Evolutionary conservation across 1,284 basidiomycete genomes (phyloP).

Genomic region (Ganoderma boninense): DNA sequence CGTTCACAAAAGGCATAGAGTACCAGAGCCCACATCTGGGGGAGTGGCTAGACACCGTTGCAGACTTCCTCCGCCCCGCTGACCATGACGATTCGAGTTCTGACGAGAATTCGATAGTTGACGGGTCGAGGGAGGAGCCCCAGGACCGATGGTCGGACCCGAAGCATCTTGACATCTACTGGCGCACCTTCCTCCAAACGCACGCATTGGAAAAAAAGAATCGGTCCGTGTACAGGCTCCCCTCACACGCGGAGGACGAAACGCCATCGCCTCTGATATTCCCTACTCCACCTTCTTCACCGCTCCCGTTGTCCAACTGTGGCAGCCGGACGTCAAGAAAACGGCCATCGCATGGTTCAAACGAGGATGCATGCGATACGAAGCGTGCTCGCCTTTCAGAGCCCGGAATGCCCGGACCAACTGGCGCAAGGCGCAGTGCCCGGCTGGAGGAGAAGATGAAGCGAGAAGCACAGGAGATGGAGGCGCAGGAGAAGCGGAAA

Average conservation of each 20-base stretch:
- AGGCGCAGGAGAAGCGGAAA: neutral
- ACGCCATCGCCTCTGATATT: neutral
- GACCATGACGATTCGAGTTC: neutral
- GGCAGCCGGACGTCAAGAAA: neutral
- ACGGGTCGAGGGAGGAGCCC: neutral
- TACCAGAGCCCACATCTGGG: neutral
- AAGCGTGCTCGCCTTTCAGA: neutral
- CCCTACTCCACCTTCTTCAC: neutral
- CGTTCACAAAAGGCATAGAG: neutral
- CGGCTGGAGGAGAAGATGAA: neutral
- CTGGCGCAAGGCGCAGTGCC: neutral
- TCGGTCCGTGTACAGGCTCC: slow-evolving; percentile 3
- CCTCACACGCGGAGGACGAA: neutral
- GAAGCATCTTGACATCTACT: slow-evolving; percentile 15
- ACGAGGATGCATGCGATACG: neutral
- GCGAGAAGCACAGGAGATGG: neutral
- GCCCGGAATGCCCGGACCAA: neutral
- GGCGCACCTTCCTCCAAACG: slow-evolving; percentile 15
- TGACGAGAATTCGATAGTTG: neutral
- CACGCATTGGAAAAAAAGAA: slow-evolving; percentile 10
- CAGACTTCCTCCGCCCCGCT: slow-evolving; percentile 1
- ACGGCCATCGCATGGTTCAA: neutral
- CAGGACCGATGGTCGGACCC: slow-evolving; percentile 7
- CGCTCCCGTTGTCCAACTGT: neutral
- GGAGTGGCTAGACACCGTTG: slow-evolving; percentile 8